These are phyloP conservation scores for Nakazawaea anatomiae DNA, from an alignment of 805 yeast species.

Conservation along the genomic window DNA sequence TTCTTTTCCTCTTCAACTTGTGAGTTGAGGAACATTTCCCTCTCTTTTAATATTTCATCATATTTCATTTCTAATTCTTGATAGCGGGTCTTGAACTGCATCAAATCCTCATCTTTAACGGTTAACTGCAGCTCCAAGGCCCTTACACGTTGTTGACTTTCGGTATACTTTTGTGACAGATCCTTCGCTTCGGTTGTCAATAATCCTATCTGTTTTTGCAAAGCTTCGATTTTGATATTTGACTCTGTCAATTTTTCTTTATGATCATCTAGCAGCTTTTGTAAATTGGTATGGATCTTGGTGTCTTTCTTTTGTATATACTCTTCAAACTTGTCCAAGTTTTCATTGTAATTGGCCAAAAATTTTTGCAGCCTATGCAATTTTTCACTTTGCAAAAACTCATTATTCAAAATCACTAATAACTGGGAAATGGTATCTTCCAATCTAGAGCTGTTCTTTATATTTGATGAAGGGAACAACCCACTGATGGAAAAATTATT, in stretches of 20 bases:
- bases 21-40: slow-evolving; percentile 15
- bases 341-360: slow-evolving; percentile 38
- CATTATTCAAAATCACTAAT: slow-evolving; percentile 48
- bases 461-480: slow-evolving; percentile 51
- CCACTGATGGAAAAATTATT: slow-evolving; percentile 46
- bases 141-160: not conserved
- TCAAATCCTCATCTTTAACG: not conserved
- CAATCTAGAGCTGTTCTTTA: slow-evolving; percentile 49
- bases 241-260: not conserved
- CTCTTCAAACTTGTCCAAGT: slow-evolving; percentile 4
- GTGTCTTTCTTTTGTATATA: not conserved
- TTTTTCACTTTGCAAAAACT: slow-evolving; percentile 53
- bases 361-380: slow-evolving; percentile 50
- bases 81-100: not conserved
- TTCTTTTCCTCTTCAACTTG: slow-evolving; percentile 18
- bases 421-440: slow-evolving; percentile 51
- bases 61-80: slow-evolving; percentile 8
- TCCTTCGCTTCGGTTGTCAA: not conserved
- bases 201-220: not conserved
- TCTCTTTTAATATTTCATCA: slow-evolving; percentile 12
- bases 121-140: slow-evolving; percentile 2
- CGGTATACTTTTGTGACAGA: not conserved
- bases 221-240: not conserved
- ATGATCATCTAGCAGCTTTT: not conserved
- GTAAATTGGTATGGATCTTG: not conserved